Percentiles rank a stretch among this genome's conserved stretches.
Conservation (phyloP, 1,284 basidiomycete species). For the Fomes fomentarius region DNA sequence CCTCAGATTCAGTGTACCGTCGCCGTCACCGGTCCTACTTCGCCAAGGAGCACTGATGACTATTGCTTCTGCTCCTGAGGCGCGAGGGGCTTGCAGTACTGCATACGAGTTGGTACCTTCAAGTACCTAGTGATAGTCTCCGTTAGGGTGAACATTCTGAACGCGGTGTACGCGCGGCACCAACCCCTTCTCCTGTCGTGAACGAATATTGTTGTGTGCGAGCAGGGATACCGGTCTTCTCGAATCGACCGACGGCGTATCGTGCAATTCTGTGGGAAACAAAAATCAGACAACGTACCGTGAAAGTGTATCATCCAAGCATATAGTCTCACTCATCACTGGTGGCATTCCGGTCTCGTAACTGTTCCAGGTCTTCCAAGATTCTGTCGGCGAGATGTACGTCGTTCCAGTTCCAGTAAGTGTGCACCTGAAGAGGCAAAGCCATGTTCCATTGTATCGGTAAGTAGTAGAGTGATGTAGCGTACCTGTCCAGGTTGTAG, state of each 20-base stretch:
- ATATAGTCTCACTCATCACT: constrained; percentile 65
- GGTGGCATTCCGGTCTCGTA: constrained; percentile 67
- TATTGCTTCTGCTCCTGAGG: constrained; percentile 90
- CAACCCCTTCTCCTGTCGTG: constrained; percentile 47
- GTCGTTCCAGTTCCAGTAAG: constrained; percentile 87
- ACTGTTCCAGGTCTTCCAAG: constrained; percentile 65
- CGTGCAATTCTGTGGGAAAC: constrained; percentile 55
- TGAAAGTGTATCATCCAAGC: neutral
- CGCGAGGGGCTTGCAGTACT: constrained; percentile 80
- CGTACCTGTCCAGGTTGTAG: constrained; percentile 85
- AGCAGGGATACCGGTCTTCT: constrained; percentile 68
- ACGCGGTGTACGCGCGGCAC: constrained; percentile 28
- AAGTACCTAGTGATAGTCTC: constrained; percentile 35
- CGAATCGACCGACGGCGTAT: constrained; percentile 51
- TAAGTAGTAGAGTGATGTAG: neutral
- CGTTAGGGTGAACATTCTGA: neutral
- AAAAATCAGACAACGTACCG: neutral
- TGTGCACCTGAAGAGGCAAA: constrained; percentile 75
- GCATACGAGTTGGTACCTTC: constrained; percentile 84
- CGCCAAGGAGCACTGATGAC: constrained; percentile 90
- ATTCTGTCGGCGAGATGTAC: constrained; percentile 84
- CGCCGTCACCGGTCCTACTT: constrained; percentile 62
- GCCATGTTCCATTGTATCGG: too few relatives aligned
- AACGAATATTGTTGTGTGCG: constrained; percentile 74
- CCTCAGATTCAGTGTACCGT: constrained; percentile 75